Evolutionary conservation across 202 grass and related monocot genomes (phyloP).

Genomic region (Panicum hallii): DNA sequence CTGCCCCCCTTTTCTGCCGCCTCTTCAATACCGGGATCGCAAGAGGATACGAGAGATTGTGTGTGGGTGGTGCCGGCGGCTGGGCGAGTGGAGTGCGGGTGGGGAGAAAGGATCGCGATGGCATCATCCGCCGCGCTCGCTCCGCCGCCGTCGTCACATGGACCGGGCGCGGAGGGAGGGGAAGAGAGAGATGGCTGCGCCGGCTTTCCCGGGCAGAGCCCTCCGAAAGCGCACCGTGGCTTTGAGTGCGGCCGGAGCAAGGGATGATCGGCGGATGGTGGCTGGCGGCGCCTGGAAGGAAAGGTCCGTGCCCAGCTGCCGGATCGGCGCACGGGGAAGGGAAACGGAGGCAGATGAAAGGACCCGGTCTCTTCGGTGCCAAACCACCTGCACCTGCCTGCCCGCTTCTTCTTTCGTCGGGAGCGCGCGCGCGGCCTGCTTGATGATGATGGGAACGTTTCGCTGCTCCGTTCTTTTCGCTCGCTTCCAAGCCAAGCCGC

Average conservation of each 20-base stretch:
- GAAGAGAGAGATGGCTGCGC: conserved; percentile 41
- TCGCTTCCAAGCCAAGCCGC: conserved; percentile 28
- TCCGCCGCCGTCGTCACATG: conserved; percentile 49
- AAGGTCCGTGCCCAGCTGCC: conserved; percentile 41
- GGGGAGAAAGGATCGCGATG: conserved; percentile 49
- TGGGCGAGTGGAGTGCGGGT: background rate
- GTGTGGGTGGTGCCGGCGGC: background rate
- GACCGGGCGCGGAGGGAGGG: conserved; percentile 4
- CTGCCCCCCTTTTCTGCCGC: background rate
- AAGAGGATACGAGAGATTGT: background rate
- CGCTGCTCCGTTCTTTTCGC: background rate
- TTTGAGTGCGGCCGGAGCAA: conserved; percentile 40
- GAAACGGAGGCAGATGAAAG: background rate
- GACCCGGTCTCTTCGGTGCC: conserved; percentile 2
- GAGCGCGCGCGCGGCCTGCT: background rate
- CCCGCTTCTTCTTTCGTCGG: too few species aligned
- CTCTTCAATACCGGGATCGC: conserved; percentile 24
- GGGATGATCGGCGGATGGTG: background rate
- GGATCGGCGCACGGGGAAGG: background rate
- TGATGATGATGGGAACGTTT: conserved; percentile 7
- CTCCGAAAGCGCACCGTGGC: conserved; percentile 21
- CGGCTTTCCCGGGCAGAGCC: conserved; percentile 56
- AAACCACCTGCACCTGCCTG: conserved; percentile 21
- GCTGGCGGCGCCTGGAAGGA: conserved; percentile 12
- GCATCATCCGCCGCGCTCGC: background rate